These are phyloP conservation scores for Gliomastix tumulicola DNA, from an alignment of 2,329 filamentous ascomycete genomes.

Conservation along the genomic window DNA sequence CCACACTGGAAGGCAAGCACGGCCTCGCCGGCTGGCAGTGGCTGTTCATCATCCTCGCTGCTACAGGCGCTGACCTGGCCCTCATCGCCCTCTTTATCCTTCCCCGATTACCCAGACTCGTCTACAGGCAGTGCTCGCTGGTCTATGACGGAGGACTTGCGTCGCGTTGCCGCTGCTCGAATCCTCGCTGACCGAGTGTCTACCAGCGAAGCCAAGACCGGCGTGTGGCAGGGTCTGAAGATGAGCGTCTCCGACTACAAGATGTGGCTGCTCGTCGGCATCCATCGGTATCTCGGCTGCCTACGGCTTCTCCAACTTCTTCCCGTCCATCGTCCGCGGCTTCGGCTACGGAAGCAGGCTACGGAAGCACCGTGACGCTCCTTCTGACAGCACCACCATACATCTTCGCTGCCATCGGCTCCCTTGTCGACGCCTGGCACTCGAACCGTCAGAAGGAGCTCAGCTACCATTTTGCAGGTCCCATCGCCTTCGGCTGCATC, in stretches of 20 bases:
- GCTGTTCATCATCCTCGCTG: slow-evolving; percentile 30
- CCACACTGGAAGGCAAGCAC: slow-evolving; percentile 8
- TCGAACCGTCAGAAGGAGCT: slow-evolving; percentile 11
- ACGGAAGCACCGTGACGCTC: slow-evolving; percentile 9
- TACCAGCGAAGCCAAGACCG: slow-evolving; percentile 10
- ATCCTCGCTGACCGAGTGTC: slow-evolving; percentile 14
- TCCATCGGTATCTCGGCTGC: slow-evolving; percentile 8
- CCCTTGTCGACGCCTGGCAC: slow-evolving; percentile 10
- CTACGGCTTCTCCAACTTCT: slow-evolving; percentile 12
- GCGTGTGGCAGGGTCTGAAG: slow-evolving; percentile 12
- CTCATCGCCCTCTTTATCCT: slow-evolving; percentile 10
- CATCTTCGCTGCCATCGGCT: slow-evolving; percentile 11
- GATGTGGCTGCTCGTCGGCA: slow-evolving; percentile 13
- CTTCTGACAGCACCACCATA: slow-evolving; percentile 12
- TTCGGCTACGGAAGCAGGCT: slow-evolving; percentile 13
- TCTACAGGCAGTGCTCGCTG: slow-evolving; percentile 13
- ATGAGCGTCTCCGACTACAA: slow-evolving; percentile 13
- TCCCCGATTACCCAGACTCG: slow-evolving; percentile 13
- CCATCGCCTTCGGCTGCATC: slow-evolving; percentile 9
- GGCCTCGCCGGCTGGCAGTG: slow-evolving; percentile 31
- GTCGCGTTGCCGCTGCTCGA: slow-evolving; percentile 12
- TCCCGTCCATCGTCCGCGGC: slow-evolving; percentile 12
- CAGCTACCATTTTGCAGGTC: slow-evolving; percentile 8
- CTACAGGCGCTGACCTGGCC: slow-evolving; percentile 9
- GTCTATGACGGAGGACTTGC: slow-evolving; percentile 14